These are phyloP conservation scores for Thymus quinquecostatus DNA, from an alignment of 257 asterid genomes.

Conservation along the genomic window DNA sequence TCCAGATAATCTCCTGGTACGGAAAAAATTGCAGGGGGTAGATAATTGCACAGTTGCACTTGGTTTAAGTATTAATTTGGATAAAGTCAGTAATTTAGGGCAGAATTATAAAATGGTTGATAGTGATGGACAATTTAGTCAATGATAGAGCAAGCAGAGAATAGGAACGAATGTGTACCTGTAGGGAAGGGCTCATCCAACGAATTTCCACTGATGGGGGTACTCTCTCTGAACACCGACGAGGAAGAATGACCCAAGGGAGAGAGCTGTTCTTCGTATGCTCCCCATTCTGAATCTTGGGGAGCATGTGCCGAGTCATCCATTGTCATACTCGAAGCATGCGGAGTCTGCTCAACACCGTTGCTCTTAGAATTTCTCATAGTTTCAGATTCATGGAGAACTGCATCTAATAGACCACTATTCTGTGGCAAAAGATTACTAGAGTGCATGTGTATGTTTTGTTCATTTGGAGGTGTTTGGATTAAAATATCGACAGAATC, in stretches of 20 bases:
- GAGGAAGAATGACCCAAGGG: constrained; percentile 49
- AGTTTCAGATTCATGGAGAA: constrained; percentile 48
- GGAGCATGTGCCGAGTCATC: constrained; percentile 35
- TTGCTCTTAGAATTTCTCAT: constrained; percentile 38
- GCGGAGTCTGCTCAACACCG: constrained; percentile 25
- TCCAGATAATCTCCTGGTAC: no score
- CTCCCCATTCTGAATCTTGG: constrained; percentile 48
- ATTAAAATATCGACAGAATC: constrained; percentile 50
- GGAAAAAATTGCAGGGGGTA: no score
- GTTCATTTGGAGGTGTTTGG: constrained; percentile 47
- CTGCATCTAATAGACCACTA: constrained; percentile 64
- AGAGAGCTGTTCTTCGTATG: constrained; percentile 42
- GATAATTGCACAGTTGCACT: no score
- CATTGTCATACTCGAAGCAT: constrained; percentile 27
- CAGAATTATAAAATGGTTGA: no score
- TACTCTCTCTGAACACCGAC: constrained; percentile 42
- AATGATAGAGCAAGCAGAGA: no score
- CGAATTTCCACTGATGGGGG: constrained; percentile 42
- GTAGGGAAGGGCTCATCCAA: constrained; percentile 44
- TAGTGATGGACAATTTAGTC: no score
- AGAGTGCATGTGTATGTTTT: constrained; percentile 28
- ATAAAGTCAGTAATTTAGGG: no score
- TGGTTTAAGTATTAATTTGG: no score
- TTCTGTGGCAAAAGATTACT: constrained; percentile 44
- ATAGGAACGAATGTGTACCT: not conserved